A percentile compares a stretch with the other conserved stretches of the same genome.
phyloP scores from a whole-genome alignment of 345 rosid genomes.

The Acer saccharum region DNA sequence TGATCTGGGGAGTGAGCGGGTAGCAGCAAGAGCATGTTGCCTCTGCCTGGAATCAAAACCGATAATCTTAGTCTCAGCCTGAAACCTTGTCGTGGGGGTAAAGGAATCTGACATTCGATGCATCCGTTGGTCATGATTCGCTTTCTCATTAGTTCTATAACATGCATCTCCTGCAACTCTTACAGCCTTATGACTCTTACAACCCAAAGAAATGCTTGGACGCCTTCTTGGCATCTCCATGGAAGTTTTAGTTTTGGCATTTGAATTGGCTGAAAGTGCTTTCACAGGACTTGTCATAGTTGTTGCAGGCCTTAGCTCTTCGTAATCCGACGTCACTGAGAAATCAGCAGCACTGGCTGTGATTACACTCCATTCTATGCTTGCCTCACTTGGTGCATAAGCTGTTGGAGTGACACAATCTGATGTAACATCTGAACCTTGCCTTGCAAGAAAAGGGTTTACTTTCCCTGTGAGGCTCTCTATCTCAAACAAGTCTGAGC shows the following conservation, averaged over 20 bases:
- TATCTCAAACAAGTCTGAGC: conserved; percentile 87
- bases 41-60: conserved; percentile 36
- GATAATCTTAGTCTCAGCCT: conserved; percentile 38
- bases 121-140: conserved; percentile 29
- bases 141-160: conserved; percentile 35
- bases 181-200: conserved; percentile 73
- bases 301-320: conserved; percentile 39
- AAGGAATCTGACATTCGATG: conserved; percentile 25
- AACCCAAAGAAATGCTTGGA: conserved; percentile 52
- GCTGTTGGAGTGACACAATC: conserved; percentile 50
- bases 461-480: conserved; percentile 71
- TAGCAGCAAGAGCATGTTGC: conserved; percentile 27
- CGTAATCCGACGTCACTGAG: conserved; percentile 66
- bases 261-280: conserved; percentile 26
- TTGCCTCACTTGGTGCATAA: conserved; percentile 87
- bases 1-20: conserved; percentile 37
- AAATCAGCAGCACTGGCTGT: conserved; percentile 80
- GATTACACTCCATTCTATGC: conserved; percentile 89
- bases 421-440: conserved; percentile 55
- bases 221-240: conserved; percentile 38
- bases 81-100: conserved; percentile 44
- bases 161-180: conserved; percentile 57
- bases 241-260: conserved; percentile 20
- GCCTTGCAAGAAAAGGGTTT: conserved; percentile 58
- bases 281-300: conserved; percentile 31